Evolutionary conservation across 148 eudicot species (phyloP).

Genomic region (Euryodendron excelsum): DNA sequence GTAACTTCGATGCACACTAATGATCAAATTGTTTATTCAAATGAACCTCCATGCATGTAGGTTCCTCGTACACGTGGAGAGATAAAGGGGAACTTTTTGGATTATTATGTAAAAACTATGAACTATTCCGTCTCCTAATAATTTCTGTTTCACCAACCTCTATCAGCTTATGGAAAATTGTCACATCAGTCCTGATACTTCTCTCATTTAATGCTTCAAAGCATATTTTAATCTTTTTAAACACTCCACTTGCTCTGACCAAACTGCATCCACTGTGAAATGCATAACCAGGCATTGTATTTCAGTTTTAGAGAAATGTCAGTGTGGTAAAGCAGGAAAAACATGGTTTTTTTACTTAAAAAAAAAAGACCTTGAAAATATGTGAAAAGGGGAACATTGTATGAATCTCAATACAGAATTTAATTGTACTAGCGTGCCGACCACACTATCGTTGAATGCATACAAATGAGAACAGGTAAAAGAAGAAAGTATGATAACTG

Average conservation of each 20-base stretch:
- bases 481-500: too few relatives aligned
- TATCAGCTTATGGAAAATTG: not conserved
- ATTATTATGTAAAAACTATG: too few relatives aligned
- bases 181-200: not conserved
- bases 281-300: not conserved
- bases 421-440: too few relatives aligned
- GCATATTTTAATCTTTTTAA: not conserved
- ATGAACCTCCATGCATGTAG: too few relatives aligned
- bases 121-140: too few relatives aligned
- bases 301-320: not conserved
- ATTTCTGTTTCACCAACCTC: too few relatives aligned
- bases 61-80: too few relatives aligned
- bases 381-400: not conserved
- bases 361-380: not conserved
- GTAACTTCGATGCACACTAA: too few relatives aligned
- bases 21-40: too few relatives aligned
- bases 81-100: too few relatives aligned
- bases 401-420: not conserved
- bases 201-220: not conserved
- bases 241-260: not conserved
- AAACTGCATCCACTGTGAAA: not conserved
- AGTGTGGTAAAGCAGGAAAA: not conserved
- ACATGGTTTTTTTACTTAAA: not conserved
- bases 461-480: too few relatives aligned
- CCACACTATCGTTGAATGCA: too few relatives aligned